phyloP scores from a whole-genome alignment of 345 rosid species.

The Salix purpurea region DNA sequence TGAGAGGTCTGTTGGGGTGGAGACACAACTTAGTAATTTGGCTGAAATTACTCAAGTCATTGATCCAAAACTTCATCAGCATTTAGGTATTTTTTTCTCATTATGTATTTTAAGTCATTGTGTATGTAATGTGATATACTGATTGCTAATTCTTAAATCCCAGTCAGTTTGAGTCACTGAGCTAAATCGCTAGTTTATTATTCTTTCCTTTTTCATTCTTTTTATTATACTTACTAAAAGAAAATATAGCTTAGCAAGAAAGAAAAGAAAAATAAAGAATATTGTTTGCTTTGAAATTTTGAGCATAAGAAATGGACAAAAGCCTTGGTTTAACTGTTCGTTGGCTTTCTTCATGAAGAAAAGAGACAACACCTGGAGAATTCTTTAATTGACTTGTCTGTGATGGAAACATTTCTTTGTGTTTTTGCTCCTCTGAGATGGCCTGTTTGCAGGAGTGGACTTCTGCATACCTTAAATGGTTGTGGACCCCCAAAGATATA shows the following conservation, averaged over 20 bases:
- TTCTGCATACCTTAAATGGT: not conserved
- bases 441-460: not conserved
- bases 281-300: not conserved
- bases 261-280: not conserved
- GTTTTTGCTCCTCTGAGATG: not conserved
- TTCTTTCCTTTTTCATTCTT: not conserved
- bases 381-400: not conserved
- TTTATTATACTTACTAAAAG: not conserved
- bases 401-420: not conserved
- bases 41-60: constrained; percentile 83
- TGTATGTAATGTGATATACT: too few species aligned
- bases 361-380: not conserved
- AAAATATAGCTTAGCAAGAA: not conserved
- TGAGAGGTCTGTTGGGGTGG: constrained; percentile 89
- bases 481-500: not conserved
- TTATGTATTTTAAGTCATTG: too few species aligned
- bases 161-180: not conserved
- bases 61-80: constrained; percentile 96
- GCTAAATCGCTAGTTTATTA: not conserved
- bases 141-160: not conserved
- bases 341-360: not conserved
- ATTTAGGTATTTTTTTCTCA: constrained; percentile 68
- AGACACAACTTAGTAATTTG: constrained; percentile 78
- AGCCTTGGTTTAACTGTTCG: not conserved
- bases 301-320: not conserved